Conservation (phyloP, 768 basidiomycete genomes). For the Tubosaeta brunneosetosa region DNA sequence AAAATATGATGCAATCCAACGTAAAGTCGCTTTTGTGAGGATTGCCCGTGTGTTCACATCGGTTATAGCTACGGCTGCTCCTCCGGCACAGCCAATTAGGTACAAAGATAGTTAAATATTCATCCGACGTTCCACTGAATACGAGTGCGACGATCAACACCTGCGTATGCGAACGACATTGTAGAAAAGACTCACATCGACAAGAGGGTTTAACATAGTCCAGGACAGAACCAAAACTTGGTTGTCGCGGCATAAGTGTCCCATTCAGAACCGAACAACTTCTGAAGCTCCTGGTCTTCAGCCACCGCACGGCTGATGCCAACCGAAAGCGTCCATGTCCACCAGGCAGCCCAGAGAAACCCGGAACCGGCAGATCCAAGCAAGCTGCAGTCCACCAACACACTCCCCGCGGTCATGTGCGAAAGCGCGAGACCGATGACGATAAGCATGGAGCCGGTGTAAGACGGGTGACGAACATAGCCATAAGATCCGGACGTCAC, state of each 20-base stretch:
- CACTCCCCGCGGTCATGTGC: constrained; percentile 44
- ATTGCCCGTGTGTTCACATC: too few species aligned
- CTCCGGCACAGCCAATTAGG: background rate
- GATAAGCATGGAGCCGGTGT: constrained; percentile 49
- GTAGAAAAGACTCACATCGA: background rate
- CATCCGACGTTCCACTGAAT: background rate
- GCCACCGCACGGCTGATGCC: constrained; percentile 46
- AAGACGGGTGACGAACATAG: constrained; percentile 53
- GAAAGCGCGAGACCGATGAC: constrained; percentile 43
- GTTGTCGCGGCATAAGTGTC: constrained; percentile 43
- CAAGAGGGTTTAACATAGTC: constrained; percentile 31
- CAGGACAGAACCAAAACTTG: constrained; percentile 48
- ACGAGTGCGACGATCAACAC: background rate
- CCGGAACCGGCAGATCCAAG: constrained; percentile 30
- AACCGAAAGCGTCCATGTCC: constrained; percentile 46
- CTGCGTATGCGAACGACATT: background rate
- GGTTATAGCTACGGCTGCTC: too few species aligned
- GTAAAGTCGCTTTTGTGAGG: too few species aligned
- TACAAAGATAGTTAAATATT: background rate
- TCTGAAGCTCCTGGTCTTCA: constrained; percentile 47
- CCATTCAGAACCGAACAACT: constrained; percentile 45
- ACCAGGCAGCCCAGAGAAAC: constrained; percentile 40
- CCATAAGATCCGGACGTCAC: constrained; percentile 48
- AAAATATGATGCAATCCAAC: too few species aligned
- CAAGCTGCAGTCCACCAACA: constrained; percentile 39